phyloP scores from a whole-genome alignment of 2,329 filamentous ascomycete species.

The Gaeumannomyces tritici region DNA sequence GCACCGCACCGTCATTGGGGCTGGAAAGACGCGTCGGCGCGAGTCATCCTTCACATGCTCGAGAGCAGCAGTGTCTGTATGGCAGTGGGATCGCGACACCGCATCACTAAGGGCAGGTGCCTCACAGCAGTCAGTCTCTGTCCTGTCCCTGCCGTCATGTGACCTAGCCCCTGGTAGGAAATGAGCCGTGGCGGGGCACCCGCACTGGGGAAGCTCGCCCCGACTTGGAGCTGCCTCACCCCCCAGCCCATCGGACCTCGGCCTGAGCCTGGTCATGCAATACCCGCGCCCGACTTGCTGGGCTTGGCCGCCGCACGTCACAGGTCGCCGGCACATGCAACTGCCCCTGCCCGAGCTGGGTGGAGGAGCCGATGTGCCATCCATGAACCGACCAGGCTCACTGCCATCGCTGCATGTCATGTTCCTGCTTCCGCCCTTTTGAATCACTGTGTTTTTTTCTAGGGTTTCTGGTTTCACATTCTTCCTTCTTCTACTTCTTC shows the following conservation, averaged over 20 bases:
- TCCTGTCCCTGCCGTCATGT: not conserved
- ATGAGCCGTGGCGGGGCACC: not conserved
- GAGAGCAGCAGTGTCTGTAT: too few species aligned
- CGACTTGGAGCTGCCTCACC: too few species aligned
- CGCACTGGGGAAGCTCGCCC: not conserved
- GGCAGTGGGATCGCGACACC: too few species aligned
- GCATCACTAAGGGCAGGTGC: too few species aligned
- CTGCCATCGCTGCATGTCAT: not conserved
- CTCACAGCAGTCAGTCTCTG: too few species aligned
- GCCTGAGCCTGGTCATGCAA: not conserved
- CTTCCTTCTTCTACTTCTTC: not conserved
- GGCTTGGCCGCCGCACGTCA: not conserved
- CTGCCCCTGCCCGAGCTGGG: not conserved
- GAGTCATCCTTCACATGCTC: too few species aligned
- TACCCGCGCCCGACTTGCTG: not conserved
- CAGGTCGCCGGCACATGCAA: not conserved
- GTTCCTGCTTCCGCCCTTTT: not conserved
- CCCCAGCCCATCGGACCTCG: not conserved
- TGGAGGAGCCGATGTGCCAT: too few species aligned
- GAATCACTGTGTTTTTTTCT: not conserved
- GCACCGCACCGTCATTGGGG: too few species aligned
- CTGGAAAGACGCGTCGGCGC: too few species aligned
- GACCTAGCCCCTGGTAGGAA: not conserved
- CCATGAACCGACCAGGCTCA: not conserved
- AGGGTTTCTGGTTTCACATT: not conserved